Evolutionary conservation across 305 asterid species (phyloP), one percentile per base, ranked within the genome.

Genomic region (Rubia tinctorum): DNA sequence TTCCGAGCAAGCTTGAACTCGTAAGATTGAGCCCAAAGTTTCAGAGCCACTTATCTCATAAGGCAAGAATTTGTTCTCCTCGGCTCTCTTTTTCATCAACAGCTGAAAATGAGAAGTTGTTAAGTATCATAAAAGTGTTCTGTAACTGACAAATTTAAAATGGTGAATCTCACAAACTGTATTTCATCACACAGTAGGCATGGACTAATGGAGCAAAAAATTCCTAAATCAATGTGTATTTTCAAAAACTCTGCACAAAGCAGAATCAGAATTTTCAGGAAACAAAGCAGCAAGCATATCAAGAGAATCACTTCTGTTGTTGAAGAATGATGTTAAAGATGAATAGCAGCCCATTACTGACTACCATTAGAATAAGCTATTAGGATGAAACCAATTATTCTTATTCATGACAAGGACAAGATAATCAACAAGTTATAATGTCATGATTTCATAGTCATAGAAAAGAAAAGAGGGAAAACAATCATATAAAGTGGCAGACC

Each of bases 11-110:
- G 89, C 51, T 60, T 90, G 90, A 79, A 91, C 81, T 70, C 96
- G 85, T 81, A 94, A 79, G 77, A 91, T 90, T 23, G 95, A 94
- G 71, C 99, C 97, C 75, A 94, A 73, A 40, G 71, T 84, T 85
- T 85, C 91, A 10, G 89, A 76, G 65, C 97, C 97, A 34, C 72
- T 73, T 73, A 94, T 75, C 74, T 74, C 87, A 47, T 91, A 91
- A 53, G 83, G 75, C 55, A 73, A 78, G 17, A 76, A 69, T 42
- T 65, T 53, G 75, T 86, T 86, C 55, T 86, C 91, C 76, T 89
- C 96, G 0, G 92, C 83, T 74, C 82, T 87, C 88, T 82, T 88
- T 86, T 86, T 90, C 93, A 86, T 81, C 69, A 82, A 81, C 80
- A 94, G 82, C 99, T 94, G 93, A 75, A 79, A 69, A 82, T 40